Conservation (phyloP, 1,139 yeast species). For the Protomyces gravidus region DNA sequence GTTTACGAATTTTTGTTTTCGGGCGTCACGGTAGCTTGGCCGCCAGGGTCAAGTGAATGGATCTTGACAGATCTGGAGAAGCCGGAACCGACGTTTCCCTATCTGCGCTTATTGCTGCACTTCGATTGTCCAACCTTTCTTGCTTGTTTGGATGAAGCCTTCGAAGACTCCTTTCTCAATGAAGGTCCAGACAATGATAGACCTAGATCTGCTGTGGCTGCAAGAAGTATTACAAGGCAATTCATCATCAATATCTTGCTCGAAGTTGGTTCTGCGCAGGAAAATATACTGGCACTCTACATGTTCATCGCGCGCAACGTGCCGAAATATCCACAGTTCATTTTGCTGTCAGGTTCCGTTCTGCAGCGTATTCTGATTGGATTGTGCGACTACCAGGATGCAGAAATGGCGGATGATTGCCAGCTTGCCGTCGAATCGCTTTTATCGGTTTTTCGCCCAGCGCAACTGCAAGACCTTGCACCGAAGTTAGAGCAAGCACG, state of each 20-base stretch:
- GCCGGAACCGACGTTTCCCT: constrained; percentile 55
- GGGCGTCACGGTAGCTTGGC: constrained; percentile 51
- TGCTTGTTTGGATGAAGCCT: constrained; percentile 66
- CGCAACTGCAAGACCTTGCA: constrained; percentile 48
- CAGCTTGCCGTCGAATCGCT: constrained; percentile 69
- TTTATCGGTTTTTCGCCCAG: constrained; percentile 58
- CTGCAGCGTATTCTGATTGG: constrained; percentile 49
- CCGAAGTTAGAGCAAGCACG: constrained; percentile 52
- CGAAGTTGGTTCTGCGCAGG: constrained; percentile 47
- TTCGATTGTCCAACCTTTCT: constrained; percentile 57
- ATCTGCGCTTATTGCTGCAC: constrained; percentile 50
- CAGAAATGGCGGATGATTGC: constrained; percentile 51
- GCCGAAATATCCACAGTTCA: constrained; percentile 74
- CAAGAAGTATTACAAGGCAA: constrained; percentile 52
- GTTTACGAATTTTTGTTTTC: constrained; percentile 56
- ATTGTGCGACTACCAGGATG: constrained; percentile 48
- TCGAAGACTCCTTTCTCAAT: constrained; percentile 68
- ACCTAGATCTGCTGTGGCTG: constrained; percentile 30
- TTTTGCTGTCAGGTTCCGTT: constrained; percentile 60
- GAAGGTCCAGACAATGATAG: constrained; percentile 36
- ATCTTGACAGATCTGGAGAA: constrained; percentile 36
- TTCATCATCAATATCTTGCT: constrained; percentile 61
- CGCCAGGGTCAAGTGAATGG: constrained; percentile 40
- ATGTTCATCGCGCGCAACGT: constrained; percentile 71
- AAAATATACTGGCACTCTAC: constrained; percentile 48